phyloP scores from a whole-genome alignment of 2,329 filamentous ascomycete species.

The Pseudohalonectria lignicola region DNA sequence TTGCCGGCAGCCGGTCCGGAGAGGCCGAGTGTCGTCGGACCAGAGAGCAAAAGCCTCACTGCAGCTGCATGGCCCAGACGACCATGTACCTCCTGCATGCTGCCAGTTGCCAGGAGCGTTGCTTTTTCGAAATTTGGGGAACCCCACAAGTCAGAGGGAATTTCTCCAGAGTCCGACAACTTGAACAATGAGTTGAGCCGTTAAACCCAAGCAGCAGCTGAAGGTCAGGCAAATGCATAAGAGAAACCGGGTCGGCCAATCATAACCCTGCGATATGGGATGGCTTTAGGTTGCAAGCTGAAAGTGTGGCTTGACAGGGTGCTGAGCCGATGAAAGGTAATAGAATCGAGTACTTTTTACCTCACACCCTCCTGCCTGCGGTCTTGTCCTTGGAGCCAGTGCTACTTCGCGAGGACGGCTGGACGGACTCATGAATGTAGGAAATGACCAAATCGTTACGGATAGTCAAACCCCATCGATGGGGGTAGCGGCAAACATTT shows the following conservation, averaged over 20 bases:
- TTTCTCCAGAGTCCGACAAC: no score
- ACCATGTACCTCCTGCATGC: not conserved
- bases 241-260: not conserved
- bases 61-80: no score
- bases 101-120: not conserved
- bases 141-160: no score
- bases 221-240: constrained; percentile 1
- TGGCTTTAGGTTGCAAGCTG: not conserved
- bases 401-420: no score
- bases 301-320: not conserved
- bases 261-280: not conserved
- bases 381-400: no score
- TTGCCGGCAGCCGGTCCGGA: not conserved
- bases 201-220: not conserved
- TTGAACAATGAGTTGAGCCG: no score
- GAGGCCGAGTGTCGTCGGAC: not conserved
- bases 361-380: no score
- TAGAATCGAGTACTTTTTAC: not conserved
- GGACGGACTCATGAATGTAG: not conserved
- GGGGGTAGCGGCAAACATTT: no score
- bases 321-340: not conserved
- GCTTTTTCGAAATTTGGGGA: no score
- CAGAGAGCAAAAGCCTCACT: not conserved
- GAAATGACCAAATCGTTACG: constrained; percentile 1
- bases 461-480: no score